Base-by-base conservation (phyloP, 257 asterid genomes). In the Ilex asprella region DNA sequence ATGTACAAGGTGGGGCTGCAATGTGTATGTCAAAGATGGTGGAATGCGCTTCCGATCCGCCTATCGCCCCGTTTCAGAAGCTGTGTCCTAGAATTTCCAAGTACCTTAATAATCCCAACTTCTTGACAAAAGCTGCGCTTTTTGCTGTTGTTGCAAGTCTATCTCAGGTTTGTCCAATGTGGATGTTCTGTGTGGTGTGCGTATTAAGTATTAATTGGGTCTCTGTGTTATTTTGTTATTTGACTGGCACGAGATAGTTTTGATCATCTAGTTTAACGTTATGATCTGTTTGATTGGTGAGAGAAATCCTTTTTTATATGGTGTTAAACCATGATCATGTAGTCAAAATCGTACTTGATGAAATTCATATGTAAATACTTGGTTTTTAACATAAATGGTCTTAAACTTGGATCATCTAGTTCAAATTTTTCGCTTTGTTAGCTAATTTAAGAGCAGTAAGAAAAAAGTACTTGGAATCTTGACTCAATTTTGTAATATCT, bases 1-100 rank as follows among this genome's bases (percentile, higher is more conserved):
- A 76, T 21, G 97, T 94, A 15, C 99, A 93, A 65, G 83, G 89
- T 9, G 99, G 93, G 43, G 99, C 97, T 0, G 94, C 95, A 1
- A 55, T 86, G 84, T 87, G 95, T 66, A 76, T 93, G 83, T 87
- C 97, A 6, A 93, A 80, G 72, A 81, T 89, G 87, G 89, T 89
- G 58, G 99, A 89, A 27, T 84, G 82, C 62, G 95, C 96, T 21
- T 65, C 84, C 2, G 86, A 76, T 39, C 81, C 88, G 1, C 96
- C 96, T 21, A 60, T 80, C 66, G 54, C 47, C 27, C 74, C 94
- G 12, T 84, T 93, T 71, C 96, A 85, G 89, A 93, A 86, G 82
- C 86, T 90, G n/a, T 85, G 94, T 52, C 65, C 83, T 2, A 84
- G 94, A 87, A 89, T 93, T 32, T 82, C 86, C 80, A 89, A 93